These are phyloP conservation scores for Fusarium tuaranense DNA, from an alignment of 2,329 filamentous ascomycete genomes.

Conservation along the genomic window DNA sequence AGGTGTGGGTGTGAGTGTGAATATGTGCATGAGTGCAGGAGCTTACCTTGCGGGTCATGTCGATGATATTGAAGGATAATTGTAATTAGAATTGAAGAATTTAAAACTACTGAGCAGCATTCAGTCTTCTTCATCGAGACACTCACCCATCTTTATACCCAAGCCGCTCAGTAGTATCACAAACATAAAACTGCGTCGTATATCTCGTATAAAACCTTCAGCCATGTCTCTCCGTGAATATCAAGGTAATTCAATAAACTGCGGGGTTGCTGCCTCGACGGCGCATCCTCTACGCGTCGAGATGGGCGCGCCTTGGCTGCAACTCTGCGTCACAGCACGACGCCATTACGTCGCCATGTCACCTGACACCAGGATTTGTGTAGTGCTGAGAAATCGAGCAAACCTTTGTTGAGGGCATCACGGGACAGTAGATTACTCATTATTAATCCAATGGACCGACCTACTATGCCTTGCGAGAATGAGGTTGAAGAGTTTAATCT, in stretches of 20 bases:
- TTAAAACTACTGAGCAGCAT: background rate
- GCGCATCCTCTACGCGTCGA: constrained; percentile 7
- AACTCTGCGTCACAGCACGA: constrained; percentile 6
- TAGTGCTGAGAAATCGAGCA: background rate
- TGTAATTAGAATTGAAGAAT: background rate
- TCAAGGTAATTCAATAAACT: background rate
- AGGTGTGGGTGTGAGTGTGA: background rate
- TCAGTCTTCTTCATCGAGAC: background rate
- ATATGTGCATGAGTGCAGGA: no score
- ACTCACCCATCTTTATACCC: constrained; percentile 7
- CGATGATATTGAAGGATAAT: background rate
- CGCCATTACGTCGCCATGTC: constrained; percentile 10
- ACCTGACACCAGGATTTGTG: background rate
- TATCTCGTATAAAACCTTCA: background rate
- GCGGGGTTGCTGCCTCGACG: constrained; percentile 9
- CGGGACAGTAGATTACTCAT: background rate
- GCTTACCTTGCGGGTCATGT: background rate
- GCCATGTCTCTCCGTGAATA: background rate
- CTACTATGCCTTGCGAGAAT: background rate
- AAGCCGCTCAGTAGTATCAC: background rate
- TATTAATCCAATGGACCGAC: background rate
- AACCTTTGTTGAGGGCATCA: background rate
- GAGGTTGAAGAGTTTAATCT: background rate
- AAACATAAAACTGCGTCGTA: background rate
- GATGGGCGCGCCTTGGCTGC: background rate